Evolutionary conservation across 2,329 filamentous ascomycete genomes (phyloP).

Genomic region (Plectosphaerella plurivora): DNA sequence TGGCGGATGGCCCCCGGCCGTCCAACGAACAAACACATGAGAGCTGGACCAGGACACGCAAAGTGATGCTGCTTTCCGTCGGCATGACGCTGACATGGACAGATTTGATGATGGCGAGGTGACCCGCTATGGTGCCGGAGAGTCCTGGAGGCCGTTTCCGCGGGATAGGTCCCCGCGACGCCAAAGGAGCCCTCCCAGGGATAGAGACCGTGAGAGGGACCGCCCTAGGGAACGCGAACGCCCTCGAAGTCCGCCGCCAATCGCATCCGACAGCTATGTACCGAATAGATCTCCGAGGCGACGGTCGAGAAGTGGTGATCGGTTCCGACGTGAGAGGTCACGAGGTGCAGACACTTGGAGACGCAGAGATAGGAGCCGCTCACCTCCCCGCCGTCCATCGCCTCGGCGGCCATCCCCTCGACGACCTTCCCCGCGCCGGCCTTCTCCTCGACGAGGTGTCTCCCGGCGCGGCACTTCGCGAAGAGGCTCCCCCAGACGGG

Average conservation of each 20-base stretch:
- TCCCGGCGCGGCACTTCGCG: conserved; percentile 25
- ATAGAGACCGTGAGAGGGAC: conserved; percentile 13
- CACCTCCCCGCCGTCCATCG: conserved; percentile 24
- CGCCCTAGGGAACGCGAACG: conserved; percentile 18
- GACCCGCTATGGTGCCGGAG: conserved; percentile 56
- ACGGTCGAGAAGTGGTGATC: conserved; percentile 35
- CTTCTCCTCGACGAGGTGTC: neutral
- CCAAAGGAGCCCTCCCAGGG: conserved; percentile 20
- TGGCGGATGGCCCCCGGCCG: no score
- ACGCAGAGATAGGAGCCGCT: conserved; percentile 18
- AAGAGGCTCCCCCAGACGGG: conserved; percentile 26
- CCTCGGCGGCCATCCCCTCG: conserved; percentile 12
- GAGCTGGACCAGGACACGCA: neutral
- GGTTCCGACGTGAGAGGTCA: conserved; percentile 37
- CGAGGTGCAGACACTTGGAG: conserved; percentile 17
- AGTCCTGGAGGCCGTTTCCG: conserved; percentile 57
- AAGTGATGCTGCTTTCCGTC: neutral
- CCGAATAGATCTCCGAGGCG: conserved; percentile 36
- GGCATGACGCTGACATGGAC: conserved; percentile 1
- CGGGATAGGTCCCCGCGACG: conserved; percentile 41
- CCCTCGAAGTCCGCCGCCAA: conserved; percentile 23
- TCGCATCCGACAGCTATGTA: conserved; percentile 40
- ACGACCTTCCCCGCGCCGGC: conserved; percentile 5
- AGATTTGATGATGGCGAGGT: conserved; percentile 61
- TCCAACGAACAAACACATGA: neutral